Base-by-base conservation (phyloP, 768 basidiomycete genomes). In the Naganishia antarctica region DNA sequence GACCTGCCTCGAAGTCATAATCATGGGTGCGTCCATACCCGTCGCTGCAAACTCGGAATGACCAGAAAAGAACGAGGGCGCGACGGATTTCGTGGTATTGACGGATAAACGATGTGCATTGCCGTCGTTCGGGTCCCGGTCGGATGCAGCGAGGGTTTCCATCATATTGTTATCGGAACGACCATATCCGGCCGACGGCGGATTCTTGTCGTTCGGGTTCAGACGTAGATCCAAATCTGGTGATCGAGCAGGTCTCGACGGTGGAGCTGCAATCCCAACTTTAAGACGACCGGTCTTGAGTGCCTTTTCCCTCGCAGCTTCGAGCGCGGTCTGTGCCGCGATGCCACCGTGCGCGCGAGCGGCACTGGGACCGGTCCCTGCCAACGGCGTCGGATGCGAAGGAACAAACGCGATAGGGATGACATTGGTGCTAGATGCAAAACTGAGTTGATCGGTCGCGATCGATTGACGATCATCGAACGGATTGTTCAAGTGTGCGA, bases 371-470 rank as follows among this genome's bases (percentile, higher is more conserved):
- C 57, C 59, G 31, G 28, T 61, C 11, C 25, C 31, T n/a, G 40
- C n/a, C 23, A 25, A 13, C 32, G 32, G 66, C 16, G 66, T 68
- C 50, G 60, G 59, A 18, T 67, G 63, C 1, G 74, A 65, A 16
- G 74, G 73, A 29, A 74, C 70, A 47, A 68, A 77, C 41, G 75
- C 74, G 41, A 75, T 77, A 0, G 74, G 76, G 31, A 75, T 75
- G 28, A 75, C 72, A 48, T 75, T 70, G 23, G 68, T 71, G 23
- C 50, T 58, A 3, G 53, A 57, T 8, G 53, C 67, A 48, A 67
- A 66, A 43, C 63, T 50, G 29, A 51, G 40, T 46, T 68, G 28
- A 58, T 70, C 64, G n/a, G 69, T 65, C 15, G 60, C 66, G n/a
- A 75, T 66, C 44, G 70, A 72, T 44, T 71, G 69, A 11, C 69